Percentiles rank a stretch among this genome's conserved stretches.
These are phyloP conservation scores for Dictyostelium discoideum DNA, from an alignment of 78 protist genomes.

Conservation along the genomic window DNA sequence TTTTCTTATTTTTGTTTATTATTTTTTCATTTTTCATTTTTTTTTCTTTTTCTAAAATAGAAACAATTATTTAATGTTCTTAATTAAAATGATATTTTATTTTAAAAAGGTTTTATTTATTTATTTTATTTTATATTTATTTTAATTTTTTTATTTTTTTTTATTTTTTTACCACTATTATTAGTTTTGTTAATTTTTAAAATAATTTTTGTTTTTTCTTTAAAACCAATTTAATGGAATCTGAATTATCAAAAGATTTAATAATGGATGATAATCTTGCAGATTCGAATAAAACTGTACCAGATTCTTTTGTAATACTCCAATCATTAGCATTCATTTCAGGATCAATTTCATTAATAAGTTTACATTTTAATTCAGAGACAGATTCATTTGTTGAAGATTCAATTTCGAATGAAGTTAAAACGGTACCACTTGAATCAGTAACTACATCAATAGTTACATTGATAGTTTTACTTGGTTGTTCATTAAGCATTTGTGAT, in stretches of 20 bases:
- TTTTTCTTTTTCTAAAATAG: neutral
- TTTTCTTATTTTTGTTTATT: neutral
- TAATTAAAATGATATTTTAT: no score
- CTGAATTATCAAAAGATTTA: neutral
- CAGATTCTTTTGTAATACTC: neutral
- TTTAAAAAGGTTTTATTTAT: no score
- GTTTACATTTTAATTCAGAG: neutral
- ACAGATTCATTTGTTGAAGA: neutral
- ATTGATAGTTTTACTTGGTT: neutral
- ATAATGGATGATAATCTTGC: neutral
- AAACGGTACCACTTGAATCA: neutral
- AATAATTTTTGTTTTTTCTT: neutral
- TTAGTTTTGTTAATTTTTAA: no score
- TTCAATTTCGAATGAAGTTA: neutral
- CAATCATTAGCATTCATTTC: neutral
- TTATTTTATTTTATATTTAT: neutral
- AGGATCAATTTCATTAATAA: neutral
- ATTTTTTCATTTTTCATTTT: neutral
- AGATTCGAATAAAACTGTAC: neutral
- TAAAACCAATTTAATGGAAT: no score
- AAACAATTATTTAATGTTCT: no score
- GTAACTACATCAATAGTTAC: neutral
- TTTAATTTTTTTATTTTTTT: neutral
- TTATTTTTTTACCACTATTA: neutral
- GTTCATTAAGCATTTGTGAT: neutral